A percentile compares a stretch with the other conserved stretches of the same genome.
Evolutionary conservation across 208 protist genomes (phyloP).

Genomic region (Trypanosoma mega): DNA sequence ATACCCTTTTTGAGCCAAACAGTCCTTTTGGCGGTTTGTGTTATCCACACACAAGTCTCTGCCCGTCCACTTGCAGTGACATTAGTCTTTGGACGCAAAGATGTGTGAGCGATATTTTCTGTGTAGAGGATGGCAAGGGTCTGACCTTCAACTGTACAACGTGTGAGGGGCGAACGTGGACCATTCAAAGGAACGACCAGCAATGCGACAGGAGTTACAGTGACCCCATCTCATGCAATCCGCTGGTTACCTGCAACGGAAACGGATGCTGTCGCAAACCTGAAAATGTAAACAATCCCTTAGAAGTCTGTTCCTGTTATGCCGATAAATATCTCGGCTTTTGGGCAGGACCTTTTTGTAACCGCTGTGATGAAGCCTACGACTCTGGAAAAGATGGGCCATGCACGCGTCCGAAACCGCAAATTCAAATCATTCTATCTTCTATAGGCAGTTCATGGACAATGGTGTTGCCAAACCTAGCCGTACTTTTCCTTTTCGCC

Average conservation of each 20-base stretch:
- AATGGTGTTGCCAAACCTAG: conserved; percentile 80
- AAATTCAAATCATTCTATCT: conserved; percentile 51
- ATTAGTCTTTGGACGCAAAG: conserved; percentile 14
- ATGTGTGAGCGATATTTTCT: conserved; percentile 35
- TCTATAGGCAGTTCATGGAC: conserved; percentile 77
- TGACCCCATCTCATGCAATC: conserved; percentile 20
- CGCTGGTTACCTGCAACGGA: conserved; percentile 39
- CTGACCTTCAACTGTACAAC: conserved; percentile 49
- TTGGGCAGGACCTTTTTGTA: conserved; percentile 39
- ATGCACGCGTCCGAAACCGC: conserved; percentile 25
- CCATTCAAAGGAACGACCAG: conserved; percentile 26
- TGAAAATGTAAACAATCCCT: too few relatives aligned
- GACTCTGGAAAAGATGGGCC: conserved; percentile 8
- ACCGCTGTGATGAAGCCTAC: conserved; percentile 38
- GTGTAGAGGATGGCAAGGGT: neutral
- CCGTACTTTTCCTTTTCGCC: conserved; percentile 68
- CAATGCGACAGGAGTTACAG: conserved; percentile 29
- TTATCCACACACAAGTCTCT: conserved; percentile 43
- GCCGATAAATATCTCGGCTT: conserved; percentile 36
- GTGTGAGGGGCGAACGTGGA: conserved; percentile 53
- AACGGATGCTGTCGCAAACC: conserved; percentile 56
- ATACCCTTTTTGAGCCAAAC: conserved; percentile 31
- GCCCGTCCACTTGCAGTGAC: conserved; percentile 37
- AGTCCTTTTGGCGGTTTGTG: conserved; percentile 53
- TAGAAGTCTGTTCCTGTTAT: conserved; percentile 42